These are phyloP conservation scores for Penicillium coffeae DNA, from an alignment of 495 filamentous ascomycete species.

Conservation along the genomic window DNA sequence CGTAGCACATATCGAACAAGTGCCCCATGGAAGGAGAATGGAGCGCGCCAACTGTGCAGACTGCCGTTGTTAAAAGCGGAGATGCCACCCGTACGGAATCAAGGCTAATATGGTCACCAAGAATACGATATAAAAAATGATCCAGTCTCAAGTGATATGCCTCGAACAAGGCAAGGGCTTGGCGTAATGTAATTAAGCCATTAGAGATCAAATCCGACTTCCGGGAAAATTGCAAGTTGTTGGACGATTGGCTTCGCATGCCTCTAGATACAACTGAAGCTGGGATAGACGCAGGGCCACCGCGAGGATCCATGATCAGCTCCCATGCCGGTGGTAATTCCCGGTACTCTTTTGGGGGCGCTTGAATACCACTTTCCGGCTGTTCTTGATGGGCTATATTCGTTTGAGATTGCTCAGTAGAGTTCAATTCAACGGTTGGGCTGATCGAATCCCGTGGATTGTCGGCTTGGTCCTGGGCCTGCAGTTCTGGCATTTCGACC, in stretches of 20 bases:
- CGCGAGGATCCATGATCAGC: constrained; percentile 20
- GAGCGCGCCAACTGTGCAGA: constrained; percentile 32
- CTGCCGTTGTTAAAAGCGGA: constrained; percentile 27
- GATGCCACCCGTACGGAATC: constrained; percentile 22
- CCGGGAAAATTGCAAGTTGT: constrained; percentile 6
- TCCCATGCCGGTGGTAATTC: constrained; percentile 12
- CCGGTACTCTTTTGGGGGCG: neutral
- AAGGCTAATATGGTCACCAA: constrained; percentile 26
- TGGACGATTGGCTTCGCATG: constrained; percentile 11
- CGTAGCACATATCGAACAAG: constrained; percentile 27
- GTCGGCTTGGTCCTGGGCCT: constrained; percentile 6
- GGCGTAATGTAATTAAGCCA: constrained; percentile 15
- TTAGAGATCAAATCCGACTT: constrained; percentile 19
- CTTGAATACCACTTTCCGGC: neutral
- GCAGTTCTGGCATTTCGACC: constrained; percentile 23
- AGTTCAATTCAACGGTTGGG: constrained; percentile 4
- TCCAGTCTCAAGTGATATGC: constrained; percentile 31
- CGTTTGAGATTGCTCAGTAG: neutral
- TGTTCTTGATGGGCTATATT: constrained; percentile 1
- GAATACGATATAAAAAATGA: constrained; percentile 34
- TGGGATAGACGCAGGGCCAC: constrained; percentile 28
- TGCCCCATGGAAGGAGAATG: constrained; percentile 23
- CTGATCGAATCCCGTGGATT: constrained; percentile 1
- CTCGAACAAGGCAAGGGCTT: constrained; percentile 24
- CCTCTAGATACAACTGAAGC: constrained; percentile 24